Evolutionary conservation across 2,329 filamentous ascomycete genomes (phyloP).

Genomic region (Thyridium curvatum): DNA sequence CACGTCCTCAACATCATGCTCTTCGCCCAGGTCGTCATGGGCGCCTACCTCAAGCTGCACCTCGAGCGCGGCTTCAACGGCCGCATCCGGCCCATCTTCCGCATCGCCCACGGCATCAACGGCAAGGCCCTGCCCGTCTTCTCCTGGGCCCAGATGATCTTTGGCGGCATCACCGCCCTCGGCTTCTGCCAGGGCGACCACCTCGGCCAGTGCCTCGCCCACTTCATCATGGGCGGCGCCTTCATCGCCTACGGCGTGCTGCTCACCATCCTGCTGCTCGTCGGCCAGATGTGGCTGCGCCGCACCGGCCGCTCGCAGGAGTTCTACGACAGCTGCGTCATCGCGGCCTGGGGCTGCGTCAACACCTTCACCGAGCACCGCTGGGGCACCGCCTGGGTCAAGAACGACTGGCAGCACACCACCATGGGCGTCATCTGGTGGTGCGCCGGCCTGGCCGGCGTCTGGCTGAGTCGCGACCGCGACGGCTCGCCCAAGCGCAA

Average conservation of each 20-base stretch:
- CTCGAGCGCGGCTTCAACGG: constrained; percentile 77
- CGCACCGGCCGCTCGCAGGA: constrained; percentile 84
- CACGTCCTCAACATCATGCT: constrained; percentile 76
- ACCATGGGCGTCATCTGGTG: constrained; percentile 99
- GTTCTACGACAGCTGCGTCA: constrained; percentile 89
- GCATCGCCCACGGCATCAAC: constrained; percentile 69
- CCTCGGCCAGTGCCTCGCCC: constrained; percentile 83
- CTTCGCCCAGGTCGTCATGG: constrained; percentile 67
- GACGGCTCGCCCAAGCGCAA: constrained; percentile 86
- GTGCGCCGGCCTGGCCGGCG: constrained; percentile 82
- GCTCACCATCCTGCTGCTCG: constrained; percentile 77
- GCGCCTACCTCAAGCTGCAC: constrained; percentile 84
- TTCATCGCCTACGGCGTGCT: constrained; percentile 93
- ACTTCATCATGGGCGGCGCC: constrained; percentile 98
- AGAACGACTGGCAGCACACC: constrained; percentile 94
- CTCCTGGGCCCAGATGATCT: constrained; percentile 90
- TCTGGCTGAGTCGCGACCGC: constrained; percentile 84
- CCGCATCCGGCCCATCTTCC: constrained; percentile 65
- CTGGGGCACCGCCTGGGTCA: constrained; percentile 85
- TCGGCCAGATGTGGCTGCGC: constrained; percentile 82
- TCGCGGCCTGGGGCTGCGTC: constrained; percentile 91
- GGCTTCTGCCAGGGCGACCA: constrained; percentile 94
- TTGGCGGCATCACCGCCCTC: constrained; percentile 85
- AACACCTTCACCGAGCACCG: constrained; percentile 98
- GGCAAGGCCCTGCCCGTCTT: constrained; percentile 84